A percentile compares a stretch with the other conserved stretches of the same genome.
These are phyloP conservation scores for Penicillium pulvis DNA, from an alignment of 495 filamentous ascomycete species.

Conservation along the genomic window DNA sequence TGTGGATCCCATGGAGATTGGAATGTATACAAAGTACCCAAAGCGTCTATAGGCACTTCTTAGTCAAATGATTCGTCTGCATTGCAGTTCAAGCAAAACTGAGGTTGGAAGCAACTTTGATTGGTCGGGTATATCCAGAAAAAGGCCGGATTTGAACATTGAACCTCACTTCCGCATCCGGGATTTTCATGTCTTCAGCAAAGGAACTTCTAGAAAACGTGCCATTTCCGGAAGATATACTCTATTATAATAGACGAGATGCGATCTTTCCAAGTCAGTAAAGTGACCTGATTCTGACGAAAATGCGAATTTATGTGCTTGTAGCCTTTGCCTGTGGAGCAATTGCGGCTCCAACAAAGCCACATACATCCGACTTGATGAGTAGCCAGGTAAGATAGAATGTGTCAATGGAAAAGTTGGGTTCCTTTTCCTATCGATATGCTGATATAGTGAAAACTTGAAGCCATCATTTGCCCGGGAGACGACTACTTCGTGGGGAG, in stretches of 20 bases:
- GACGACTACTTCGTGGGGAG: background rate
- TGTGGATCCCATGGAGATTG: background rate
- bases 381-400: background rate
- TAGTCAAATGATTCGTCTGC: background rate
- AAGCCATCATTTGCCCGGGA: background rate
- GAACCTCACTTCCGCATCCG: background rate
- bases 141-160: background rate
- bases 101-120: too few relatives aligned
- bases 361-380: background rate
- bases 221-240: background rate
- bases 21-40: background rate
- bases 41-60: background rate
- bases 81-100: too few relatives aligned
- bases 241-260: background rate
- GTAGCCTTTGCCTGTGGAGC: background rate
- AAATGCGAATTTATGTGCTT: background rate
- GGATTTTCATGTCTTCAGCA: background rate
- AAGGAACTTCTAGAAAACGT: background rate
- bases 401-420: background rate
- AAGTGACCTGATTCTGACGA: background rate
- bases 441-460: background rate
- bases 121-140: background rate
- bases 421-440: background rate
- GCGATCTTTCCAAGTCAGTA: background rate
- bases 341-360: constrained; percentile 2